These are phyloP conservation scores for Citrus inodora DNA, from an alignment of 345 rosid species.

Conservation along the genomic window DNA sequence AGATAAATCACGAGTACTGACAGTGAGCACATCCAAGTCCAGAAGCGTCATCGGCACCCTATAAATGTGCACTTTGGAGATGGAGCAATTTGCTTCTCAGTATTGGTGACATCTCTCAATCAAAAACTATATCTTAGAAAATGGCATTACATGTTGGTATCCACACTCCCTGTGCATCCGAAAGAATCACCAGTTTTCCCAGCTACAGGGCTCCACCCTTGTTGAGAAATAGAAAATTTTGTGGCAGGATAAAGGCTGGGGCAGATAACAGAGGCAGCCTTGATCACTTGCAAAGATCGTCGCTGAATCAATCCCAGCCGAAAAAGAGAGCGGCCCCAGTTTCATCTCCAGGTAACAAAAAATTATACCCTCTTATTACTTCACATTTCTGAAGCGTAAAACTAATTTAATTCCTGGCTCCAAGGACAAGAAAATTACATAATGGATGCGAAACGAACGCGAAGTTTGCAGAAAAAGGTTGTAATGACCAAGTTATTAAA, in stretches of 20 bases:
- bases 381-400: neutral
- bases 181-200: neutral
- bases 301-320: conserved; percentile 1
- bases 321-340: neutral
- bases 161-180: neutral
- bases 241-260: neutral
- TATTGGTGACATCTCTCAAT: neutral
- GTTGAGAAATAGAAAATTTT: neutral
- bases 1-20: neutral
- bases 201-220: neutral
- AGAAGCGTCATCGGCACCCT: neutral
- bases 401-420: no score
- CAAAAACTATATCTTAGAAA: neutral
- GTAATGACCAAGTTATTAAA: neutral
- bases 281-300: conserved; percentile 9
- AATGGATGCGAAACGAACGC: neutral
- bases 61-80: neutral
- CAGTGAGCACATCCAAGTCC: neutral
- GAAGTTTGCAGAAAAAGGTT: no score
- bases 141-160: neutral
- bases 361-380: neutral
- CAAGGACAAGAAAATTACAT: neutral
- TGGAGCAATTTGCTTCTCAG: no score
- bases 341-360: neutral
- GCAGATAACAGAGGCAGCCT: conserved; percentile 18